Base-by-base conservation (phyloP, 352 stramenopile genomes). In the Pythium coloratum region DNA sequence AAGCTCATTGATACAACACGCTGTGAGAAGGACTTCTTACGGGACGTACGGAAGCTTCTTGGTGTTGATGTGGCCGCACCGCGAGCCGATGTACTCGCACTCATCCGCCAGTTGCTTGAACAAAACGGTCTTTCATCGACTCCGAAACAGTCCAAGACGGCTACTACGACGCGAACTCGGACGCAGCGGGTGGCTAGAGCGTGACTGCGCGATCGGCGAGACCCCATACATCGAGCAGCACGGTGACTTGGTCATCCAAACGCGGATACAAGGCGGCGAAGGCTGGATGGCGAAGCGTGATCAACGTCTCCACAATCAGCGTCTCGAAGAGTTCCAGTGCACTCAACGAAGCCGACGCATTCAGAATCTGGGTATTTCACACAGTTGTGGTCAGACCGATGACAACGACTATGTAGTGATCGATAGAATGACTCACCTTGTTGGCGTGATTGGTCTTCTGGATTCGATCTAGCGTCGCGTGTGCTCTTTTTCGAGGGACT, bases 1-100 rank as follows among this genome's bases (percentile, higher is more conserved):
- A 70, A 73, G 24, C 55, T 84, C 26, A 58, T 86, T n/a, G 72
- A 76, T 30, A 76, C 69, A 14, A 73, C 71, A 36, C 64, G 68
- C 54, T 54, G 62, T 16, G 76, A 86, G 33, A 72, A 78, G 30
- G 59, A 63, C 20, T 84, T 82, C 28, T 60, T 71, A 13, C 57
- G 54, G 1, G 64, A 72, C 12, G 59, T 84, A 12, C 64, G 78
- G 20, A 58, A 71, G 18, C 14, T 80, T n/a, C 71, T 86, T 12
- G 72, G 72, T 18, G 54, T 86, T 28, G 78, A 86, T 36, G 44
- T 72, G 8, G 53, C 69, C 36, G 69, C 74, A 14, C 74, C 57
- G 14, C 67, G 72, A n/a, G 67, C 70, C 18, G 66, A 78, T 36
- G 72, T 80, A 1, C 51, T 82, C 9, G 54, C 53, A 13, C 59